These are phyloP conservation scores for Kwoniella europaea DNA, from an alignment of 768 basidiomycete genomes.

Conservation along the genomic window DNA sequence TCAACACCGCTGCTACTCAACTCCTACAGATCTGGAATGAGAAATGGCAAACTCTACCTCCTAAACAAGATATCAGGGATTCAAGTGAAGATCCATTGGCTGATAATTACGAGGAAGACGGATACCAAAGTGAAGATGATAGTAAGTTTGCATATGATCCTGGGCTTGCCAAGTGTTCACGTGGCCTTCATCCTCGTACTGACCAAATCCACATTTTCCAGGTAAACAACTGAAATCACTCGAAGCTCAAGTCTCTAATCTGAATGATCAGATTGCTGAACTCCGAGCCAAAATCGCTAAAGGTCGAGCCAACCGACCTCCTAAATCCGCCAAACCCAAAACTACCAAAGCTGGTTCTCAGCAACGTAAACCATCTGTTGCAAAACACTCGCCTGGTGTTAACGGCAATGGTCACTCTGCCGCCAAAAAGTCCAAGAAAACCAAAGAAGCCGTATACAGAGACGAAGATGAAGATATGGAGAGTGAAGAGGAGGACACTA, in stretches of 20 bases:
- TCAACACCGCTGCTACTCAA: constrained; percentile 82
- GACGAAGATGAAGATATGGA: constrained; percentile 46
- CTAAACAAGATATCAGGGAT: constrained; percentile 59
- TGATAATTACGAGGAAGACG: constrained; percentile 69
- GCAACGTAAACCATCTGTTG: constrained; percentile 40
- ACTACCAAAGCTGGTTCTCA: constrained; percentile 27
- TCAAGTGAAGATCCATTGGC: constrained; percentile 64
- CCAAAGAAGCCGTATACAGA: constrained; percentile 37
- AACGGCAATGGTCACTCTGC: constrained; percentile 34
- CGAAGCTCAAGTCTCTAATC: constrained; percentile 18
- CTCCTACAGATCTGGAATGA: constrained; percentile 88
- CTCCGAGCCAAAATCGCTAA: constrained; percentile 38
- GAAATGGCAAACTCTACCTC: constrained; percentile 81
- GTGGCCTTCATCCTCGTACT: not conserved
- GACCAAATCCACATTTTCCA: not conserved
- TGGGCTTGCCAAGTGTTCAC: no score
- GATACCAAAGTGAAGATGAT: constrained; percentile 67
- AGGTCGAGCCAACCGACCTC: constrained; percentile 18
- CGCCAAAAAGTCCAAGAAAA: constrained; percentile 46
- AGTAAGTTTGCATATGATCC: constrained; percentile 64
- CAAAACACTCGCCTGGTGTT: constrained; percentile 38
- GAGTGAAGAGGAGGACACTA: constrained; percentile 39
- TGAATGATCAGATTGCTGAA: constrained; percentile 37
- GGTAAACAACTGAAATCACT: constrained; percentile 17
- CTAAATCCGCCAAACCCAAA: constrained; percentile 31